Base-by-base conservation (phyloP, 257 asterid species). In the Solanum peruvianum region DNA sequence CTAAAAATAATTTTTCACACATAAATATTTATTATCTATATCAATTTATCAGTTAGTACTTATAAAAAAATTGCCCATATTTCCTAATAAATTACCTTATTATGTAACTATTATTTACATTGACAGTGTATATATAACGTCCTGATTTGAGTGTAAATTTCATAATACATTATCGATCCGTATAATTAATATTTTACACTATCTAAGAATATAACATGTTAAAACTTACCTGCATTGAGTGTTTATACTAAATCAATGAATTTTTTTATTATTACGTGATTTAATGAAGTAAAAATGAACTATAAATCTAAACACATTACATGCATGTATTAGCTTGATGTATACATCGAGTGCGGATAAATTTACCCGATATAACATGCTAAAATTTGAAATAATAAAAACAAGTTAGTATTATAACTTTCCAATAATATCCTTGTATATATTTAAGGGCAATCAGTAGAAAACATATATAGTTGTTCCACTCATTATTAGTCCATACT, bases 241-340 rank as follows among this genome's bases (percentile, higher is more conserved):
- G 7, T 35, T 35, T 0, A 5, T 0, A 4, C 0, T 0, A 35
- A 35, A 0, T 0, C 39, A 35, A 35, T 35, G 39, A 35, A 35
- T 33, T 33, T 33, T 33, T 33, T 33, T 33, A 33, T 33, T 0
- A 33, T 33, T 33, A 33, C 35, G 5, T 33, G 35, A 33, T 33
- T 33, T 33, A 3, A 33, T 33, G 1, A 33, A 33, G 1, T 33
- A 33, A 3, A 3, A 33, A 33, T 35, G 39, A 35, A 35, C 39
- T 35, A 35, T 35, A 35, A 35, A 35, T 35, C 7, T 35, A 35
- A 35, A 35, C 39, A 35, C 39, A 35, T 35, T 1, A 5, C 39
- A 35, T 37, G 7, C 39, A 37, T 37, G 39, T 37, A 37, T 37
- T 37, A 6, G 39, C 7, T 37, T 37, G 39, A 2, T 37, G 39